Percentiles rank a stretch among this genome's conserved stretches.
Conservation (phyloP, 129 eudicot genomes). For the Flaveria bidentis region DNA sequence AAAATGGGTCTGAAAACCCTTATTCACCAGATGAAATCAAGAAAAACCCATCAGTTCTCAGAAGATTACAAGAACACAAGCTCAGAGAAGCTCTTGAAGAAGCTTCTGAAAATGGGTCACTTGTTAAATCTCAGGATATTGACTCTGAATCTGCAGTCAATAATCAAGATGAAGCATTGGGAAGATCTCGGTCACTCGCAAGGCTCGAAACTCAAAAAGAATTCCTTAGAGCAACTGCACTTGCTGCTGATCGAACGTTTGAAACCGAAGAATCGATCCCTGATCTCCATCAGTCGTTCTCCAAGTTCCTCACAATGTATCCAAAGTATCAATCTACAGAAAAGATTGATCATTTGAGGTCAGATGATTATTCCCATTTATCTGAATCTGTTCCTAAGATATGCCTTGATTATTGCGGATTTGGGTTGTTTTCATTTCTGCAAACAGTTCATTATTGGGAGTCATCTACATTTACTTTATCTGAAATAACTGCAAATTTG, state of each 20-base stretch:
- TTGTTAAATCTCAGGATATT: constrained; percentile 72
- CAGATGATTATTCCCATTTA: constrained; percentile 80
- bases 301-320: constrained; percentile 92
- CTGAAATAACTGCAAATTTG: constrained; percentile 96
- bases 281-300: constrained; percentile 64
- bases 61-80: constrained; percentile 83
- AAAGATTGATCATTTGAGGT: constrained; percentile 86
- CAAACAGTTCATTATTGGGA: constrained; percentile 95
- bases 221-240: constrained; percentile 87
- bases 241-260: constrained; percentile 85
- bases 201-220: constrained; percentile 83
- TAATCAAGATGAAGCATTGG: constrained; percentile 73
- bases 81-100: constrained; percentile 97
- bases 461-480: constrained; percentile 83
- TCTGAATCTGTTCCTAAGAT: constrained; percentile 70
- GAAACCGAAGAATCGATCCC: constrained; percentile 80
- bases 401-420: constrained; percentile 98
- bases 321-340: constrained; percentile 91
- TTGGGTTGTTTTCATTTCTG: constrained; percentile 90
- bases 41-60: constrained; percentile 67
- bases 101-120: constrained; percentile 99
- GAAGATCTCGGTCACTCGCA: constrained; percentile 85
- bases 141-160: constrained; percentile 54
- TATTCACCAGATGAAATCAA: constrained; percentile 51
- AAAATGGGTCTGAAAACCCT: constrained; percentile 56